Base-by-base conservation (phyloP, 495 filamentous ascomycete genomes). In the Baudoinia panamericana region DNA sequence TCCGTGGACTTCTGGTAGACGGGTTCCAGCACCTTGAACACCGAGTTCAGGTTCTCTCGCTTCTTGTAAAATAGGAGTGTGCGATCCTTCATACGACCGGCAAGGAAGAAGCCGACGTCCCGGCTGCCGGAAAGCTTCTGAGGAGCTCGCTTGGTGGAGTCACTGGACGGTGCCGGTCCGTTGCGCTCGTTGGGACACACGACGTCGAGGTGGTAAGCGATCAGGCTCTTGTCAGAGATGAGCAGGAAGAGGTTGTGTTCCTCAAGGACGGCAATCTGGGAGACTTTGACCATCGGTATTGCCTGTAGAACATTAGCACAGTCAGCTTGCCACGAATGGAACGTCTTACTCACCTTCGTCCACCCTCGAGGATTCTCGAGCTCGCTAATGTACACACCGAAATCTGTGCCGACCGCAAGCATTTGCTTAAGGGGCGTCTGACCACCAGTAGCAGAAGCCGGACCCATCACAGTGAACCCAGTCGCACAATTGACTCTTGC, bases 21-120 rank as follows among this genome's bases (percentile, higher is more conserved):
- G 3, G 90, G 90, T 55, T 99, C 90, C 16, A 99, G 76, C 36
- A 72, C 69, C 63, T 93, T 94, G 72, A 96, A 96, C 1, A 81
- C 93, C 22, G 82, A 93, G 46, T 82, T 81, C 30, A 93, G 63
- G 24, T 81, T 80, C 56, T 95, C 92, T 24, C 84, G 81, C 60
- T 92, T 93, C 61, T 96, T 95, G 70, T 95, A 96, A 59, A 97
- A 82, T 13, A 97, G 77, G 34, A 97, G 65, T 48, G 78, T 82
- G 5, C 90, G 75, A 44, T 97, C 92, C 65, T 97, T 97, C 86
- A 96, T 94, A 37, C 81, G 73, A 10, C 86, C 90, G 3, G 83
- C 84, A 5, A 85, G 84, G 58, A 96, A 96, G 70, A 96, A 96
- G 23, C 86, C 78, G 11, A 97, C 86, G 61, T 96, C 90, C 42